Evolutionary conservation across 805 yeast species (phyloP).

Genomic region (Kodamaea lidongshanica): DNA sequence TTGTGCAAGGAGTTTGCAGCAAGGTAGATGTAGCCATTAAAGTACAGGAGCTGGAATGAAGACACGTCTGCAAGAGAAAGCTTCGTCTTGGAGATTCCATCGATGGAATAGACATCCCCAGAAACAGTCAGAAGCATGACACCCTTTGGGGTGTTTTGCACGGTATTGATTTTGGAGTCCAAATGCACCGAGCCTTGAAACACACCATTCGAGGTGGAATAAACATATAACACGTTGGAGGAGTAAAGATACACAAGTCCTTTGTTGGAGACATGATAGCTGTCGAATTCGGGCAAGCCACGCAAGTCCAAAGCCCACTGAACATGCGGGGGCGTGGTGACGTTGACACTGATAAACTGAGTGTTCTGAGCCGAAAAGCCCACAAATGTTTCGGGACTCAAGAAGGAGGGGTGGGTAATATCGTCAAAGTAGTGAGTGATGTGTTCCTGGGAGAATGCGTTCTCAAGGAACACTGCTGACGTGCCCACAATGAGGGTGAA

Average conservation of each 20-base stretch:
- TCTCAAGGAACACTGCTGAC: constrained; percentile 37
- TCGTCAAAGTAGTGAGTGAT: constrained; percentile 25
- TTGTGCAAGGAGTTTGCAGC: constrained; percentile 7
- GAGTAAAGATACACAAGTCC: constrained; percentile 14
- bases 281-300: constrained; percentile 7
- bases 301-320: constrained; percentile 17
- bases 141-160: constrained; percentile 11
- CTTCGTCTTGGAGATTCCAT: constrained; percentile 1
- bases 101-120: constrained; percentile 11
- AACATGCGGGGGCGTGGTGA: constrained; percentile 4
- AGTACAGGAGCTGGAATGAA: constrained; percentile 6
- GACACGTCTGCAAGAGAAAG: neutral
- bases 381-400: constrained; percentile 15
- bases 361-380: constrained; percentile 11
- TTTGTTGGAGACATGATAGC: constrained; percentile 7
- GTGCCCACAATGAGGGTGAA: no score
- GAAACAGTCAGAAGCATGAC: constrained; percentile 10
- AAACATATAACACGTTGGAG: constrained; percentile 9
- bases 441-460: constrained; percentile 54
- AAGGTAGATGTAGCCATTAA: constrained; percentile 13
- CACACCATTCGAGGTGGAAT: constrained; percentile 12
- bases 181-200: constrained; percentile 7
- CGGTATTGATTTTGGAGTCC: constrained; percentile 8
- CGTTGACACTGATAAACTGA: constrained; percentile 13
- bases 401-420: constrained; percentile 5